Percentiles rank a stretch among this genome's conserved stretches.
Evolutionary conservation across 192 early-diverging fungal species (phyloP).

Genomic region (Podila clonocystis): DNA sequence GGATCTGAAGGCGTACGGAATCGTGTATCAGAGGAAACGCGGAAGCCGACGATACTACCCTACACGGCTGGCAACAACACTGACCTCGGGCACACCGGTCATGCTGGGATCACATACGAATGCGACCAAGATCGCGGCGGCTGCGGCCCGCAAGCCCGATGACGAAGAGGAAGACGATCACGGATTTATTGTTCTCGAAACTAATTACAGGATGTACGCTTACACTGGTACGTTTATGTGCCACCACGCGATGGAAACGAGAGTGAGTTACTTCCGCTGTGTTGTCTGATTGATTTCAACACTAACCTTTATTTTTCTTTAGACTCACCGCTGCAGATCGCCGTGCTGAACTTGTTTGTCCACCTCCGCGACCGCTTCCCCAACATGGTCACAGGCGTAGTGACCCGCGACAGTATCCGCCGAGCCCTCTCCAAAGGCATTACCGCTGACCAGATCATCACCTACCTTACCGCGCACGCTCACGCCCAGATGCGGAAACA

Average conservation of each 20-base stretch:
- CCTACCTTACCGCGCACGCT: constrained; percentile 88
- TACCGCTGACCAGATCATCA: constrained; percentile 95
- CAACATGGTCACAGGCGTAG: constrained; percentile 90
- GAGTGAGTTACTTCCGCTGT: neutral
- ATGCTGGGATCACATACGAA: constrained; percentile 52
- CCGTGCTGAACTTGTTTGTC: constrained; percentile 91
- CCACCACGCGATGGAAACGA: neutral
- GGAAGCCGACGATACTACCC: constrained; percentile 81
- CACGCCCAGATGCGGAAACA: constrained; percentile 92
- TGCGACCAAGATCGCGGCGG: constrained; percentile 34
- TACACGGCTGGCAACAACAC: constrained; percentile 88
- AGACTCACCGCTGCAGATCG: constrained; percentile 93
- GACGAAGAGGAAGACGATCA: constrained; percentile 59
- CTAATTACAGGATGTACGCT: constrained; percentile 94
- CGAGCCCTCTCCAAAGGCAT: constrained; percentile 88
- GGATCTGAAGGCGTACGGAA: constrained; percentile 89
- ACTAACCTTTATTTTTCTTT: constrained; percentile 3
- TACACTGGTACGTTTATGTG: constrained; percentile 74
- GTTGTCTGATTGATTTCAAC: neutral
- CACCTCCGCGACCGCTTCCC: constrained; percentile 84
- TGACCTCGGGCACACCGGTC: constrained; percentile 81
- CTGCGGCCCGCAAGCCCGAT: constrained; percentile 21
- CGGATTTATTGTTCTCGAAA: constrained; percentile 95
- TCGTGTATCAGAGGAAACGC: constrained; percentile 89
- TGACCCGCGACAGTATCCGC: constrained; percentile 89